These are phyloP conservation scores for Fusarium illudens DNA, from an alignment of 2,329 filamentous ascomycete genomes.

Conservation along the genomic window DNA sequence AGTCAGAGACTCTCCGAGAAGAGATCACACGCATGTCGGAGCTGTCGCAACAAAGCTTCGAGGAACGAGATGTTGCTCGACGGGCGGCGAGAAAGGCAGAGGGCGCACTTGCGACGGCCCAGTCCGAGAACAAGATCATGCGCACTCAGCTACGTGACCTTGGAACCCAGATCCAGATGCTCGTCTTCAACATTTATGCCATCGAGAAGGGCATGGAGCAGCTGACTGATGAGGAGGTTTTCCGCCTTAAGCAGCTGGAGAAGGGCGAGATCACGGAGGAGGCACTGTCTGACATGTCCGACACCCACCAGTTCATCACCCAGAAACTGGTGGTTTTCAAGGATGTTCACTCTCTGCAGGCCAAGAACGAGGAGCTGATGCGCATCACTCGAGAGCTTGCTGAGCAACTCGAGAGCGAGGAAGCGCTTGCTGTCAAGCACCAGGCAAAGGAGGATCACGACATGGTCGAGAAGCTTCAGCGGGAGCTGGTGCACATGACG, in stretches of 20 bases:
- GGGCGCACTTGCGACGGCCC: conserved; percentile 69
- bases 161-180: conserved; percentile 87
- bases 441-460: conserved; percentile 71
- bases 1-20: conserved; percentile 80
- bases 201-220: conserved; percentile 80
- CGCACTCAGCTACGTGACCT: conserved; percentile 89
- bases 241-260: conserved; percentile 80
- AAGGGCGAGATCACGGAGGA: conserved; percentile 78
- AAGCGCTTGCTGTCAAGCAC: conserved; percentile 74
- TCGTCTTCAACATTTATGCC: conserved; percentile 86
- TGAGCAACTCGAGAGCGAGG: conserved; percentile 89
- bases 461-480: conserved; percentile 76
- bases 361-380: conserved; percentile 86
- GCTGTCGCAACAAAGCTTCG: conserved; percentile 81
- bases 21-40: conserved; percentile 88
- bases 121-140: conserved; percentile 78
- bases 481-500: conserved; percentile 77
- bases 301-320: conserved; percentile 89
- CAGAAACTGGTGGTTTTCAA: conserved; percentile 91
- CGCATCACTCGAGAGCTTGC: conserved; percentile 85
- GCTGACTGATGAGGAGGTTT: conserved; percentile 74
- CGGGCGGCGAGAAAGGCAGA: conserved; percentile 83
- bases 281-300: conserved; percentile 76
- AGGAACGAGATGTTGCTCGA: conserved; percentile 80
- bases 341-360: conserved; percentile 82